Evolutionary conservation across 148 eudicot species (phyloP), one percentile per base, ranked within the genome.

Genomic region (Dianthus caryophyllus): DNA sequence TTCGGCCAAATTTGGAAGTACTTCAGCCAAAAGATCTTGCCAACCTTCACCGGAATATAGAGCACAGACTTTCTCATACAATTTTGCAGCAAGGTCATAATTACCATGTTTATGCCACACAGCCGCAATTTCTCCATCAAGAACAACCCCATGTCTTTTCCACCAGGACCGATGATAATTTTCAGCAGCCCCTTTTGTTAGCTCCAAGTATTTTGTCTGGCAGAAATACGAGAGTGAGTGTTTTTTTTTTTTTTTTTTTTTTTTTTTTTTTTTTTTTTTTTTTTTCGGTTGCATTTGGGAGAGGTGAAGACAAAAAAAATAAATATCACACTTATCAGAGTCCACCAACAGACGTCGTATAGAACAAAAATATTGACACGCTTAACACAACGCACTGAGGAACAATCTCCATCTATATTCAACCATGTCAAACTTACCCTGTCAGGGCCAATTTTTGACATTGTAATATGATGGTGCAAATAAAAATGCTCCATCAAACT

Each of bases 1-100:
- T 78, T 84, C 96, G 1, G 96, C 98, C 80, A 94, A 79, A 81
- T 88, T 88, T 54, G 98, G 98, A 66, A 94, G 94, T 21, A 94
- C 92, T 75, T 90, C 97, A 58, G 97, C 98, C 69, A 94, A 80
- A 76, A 94, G 84, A 78, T 94, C 90, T 61, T 94, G 85, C 98
- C 98, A 89, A 74, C 92, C 98, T 84, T 94, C 97, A 75, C 96
- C 95, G 61, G 90, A 80, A 76, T 90, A 90, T 73, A 94, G 90
- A 80, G 98, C 98, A 78, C 98, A 90, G 39, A 94, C 92, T 76
- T 93, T 93, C 79, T 89, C 98, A 73, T 89, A 94, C 50, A 87
- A 86, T 64, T 84, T 90, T 33, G 88, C 90, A 46, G 98, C 98
- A 66, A 82, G 82, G 75, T 90, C 95, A 77, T 76, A 86, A 64